Base-by-base conservation (phyloP, 768 basidiomycete genomes). In the Vararia minispora region DNA sequence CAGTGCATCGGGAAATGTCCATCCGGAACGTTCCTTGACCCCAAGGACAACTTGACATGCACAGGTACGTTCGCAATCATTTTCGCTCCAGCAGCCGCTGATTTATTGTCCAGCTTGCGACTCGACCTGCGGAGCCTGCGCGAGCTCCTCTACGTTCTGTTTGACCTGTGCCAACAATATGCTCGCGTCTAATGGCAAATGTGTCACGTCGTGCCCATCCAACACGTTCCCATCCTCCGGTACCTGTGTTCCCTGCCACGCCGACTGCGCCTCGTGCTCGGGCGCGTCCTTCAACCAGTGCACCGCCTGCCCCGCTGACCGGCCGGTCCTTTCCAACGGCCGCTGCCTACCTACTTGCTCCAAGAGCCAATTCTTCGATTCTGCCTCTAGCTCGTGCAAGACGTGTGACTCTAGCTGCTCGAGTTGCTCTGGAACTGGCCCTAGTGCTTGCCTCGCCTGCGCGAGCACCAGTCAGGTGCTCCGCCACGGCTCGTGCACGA, bases 221-320 rank as follows among this genome's bases (percentile, higher is more conserved):
- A 74, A 73, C 42, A 72, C 77, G 2, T 80, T 89, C 59, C 60
- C 66, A 37, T 70, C 81, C 9, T 67, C 74, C 22, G 72, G 76
- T 17, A 58, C 71, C 20, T 92, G 89, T 60, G 52, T 75, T 39
- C 49, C 76, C 5, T 94, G 90, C 56, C 88, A 92, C 43, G 76
- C 86, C 0, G 90, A 92, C 53, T 94, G 89, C 51, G 74, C 73
- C 12, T 76, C 80, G 2, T 94, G 90, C 58, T 74, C 76, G 17
- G 87, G 86, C n/a, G 50, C 70, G 16, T 71, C 76, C 0, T 86
- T 86, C 61, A 76, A 74, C 52, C 79, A 89, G 53, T 94, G 89
- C 58, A 67, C 75, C 6, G 71, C 72, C 33, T 91, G 88, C 51
- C 66, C 75, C 23, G 50, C 75, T 20, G 59, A 64, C 16, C 72